Conservation (phyloP, 179 eudicot genomes). For the Spergularia azorica region DNA sequence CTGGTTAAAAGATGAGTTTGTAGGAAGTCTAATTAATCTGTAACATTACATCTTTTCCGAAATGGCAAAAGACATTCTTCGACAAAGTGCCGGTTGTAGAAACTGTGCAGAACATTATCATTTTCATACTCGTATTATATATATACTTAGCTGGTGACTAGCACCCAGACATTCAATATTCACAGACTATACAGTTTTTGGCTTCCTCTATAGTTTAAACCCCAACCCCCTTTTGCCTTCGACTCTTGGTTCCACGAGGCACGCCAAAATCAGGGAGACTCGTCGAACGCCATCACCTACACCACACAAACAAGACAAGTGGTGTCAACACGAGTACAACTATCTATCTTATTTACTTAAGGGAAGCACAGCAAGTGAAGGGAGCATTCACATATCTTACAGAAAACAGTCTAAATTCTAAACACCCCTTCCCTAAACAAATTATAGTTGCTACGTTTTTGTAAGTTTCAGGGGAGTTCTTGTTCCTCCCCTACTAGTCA, state of each 20-base stretch:
- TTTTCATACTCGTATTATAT: conserved; percentile 1
- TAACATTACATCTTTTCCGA: neutral
- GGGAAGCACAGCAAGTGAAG: neutral
- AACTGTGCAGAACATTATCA: conserved; percentile 21
- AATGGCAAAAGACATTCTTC: conserved; percentile 16
- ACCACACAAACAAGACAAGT: conserved; percentile 2
- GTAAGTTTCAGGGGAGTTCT: too few species aligned
- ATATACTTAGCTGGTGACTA: conserved; percentile 11
- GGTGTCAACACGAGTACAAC: too few species aligned
- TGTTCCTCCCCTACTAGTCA: too few species aligned
- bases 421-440: neutral
- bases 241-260: conserved; percentile 6
- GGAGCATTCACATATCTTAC: neutral
- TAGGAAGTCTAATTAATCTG: neutral
- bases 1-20: too few species aligned
- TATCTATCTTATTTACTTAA: too few species aligned
- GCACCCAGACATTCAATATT: conserved; percentile 35
- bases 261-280: conserved; percentile 37
- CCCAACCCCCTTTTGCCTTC: conserved; percentile 18
- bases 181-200: conserved; percentile 37
- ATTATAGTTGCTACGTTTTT: too few species aligned
- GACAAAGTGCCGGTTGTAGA: conserved; percentile 15
- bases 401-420: neutral
- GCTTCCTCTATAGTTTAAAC: conserved; percentile 15
- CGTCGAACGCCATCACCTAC: conserved; percentile 49